Evolutionary conservation across 2,329 filamentous ascomycete genomes (phyloP), one percentile per base, ranked within the genome.

Genomic region (Xylaria sp.): DNA sequence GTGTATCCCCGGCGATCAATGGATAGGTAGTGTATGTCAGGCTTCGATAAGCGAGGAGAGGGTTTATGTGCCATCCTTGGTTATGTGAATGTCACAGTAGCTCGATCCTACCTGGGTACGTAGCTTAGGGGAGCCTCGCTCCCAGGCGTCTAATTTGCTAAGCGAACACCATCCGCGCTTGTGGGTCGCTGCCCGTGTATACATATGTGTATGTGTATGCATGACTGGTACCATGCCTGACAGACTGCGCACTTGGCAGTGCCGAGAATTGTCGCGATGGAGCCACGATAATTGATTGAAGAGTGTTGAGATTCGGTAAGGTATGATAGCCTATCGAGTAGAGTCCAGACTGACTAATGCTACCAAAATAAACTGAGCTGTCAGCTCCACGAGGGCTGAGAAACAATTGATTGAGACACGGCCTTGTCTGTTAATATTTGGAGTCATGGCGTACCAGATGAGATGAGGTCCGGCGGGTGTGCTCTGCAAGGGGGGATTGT

Each of bases 31-130:
- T 15, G 50, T 54, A 64, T 62, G 52, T 63, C 62, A 67, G 63
- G 52, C 63, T 56, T 72, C 67, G 69, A 72, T 69, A 69, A 69
- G 69, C 69, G 69, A 72, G 64, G 46, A 62, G 55, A 62, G 63
- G 66, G 52, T 39, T 25, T 55, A 55, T 41, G 31, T 44, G 25
- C 25, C 44, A 60, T 61, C 28, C 37, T 39, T 58, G 57, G 59
- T 15, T 46, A 51, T 9, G 15, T 65, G 59, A 51, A 52, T 62
- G 58, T 51, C 20, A 51, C 18, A 61, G 63, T 71, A 25, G 65
- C 59, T 20, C 37, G 31, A 63, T 63, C 62, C 56, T 64, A 61
- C 23, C 23, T 25, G 23, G 23, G 23, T 25, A 25, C 1, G 23
- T 62, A 18, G 46, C 20, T 34, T 52, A 34, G 31, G 57, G 50